Percentiles rank a stretch among this genome's conserved stretches.
These are phyloP conservation scores for Saxispiralis lemnorum DNA, from an alignment of 495 filamentous ascomycete species.

Conservation along the genomic window DNA sequence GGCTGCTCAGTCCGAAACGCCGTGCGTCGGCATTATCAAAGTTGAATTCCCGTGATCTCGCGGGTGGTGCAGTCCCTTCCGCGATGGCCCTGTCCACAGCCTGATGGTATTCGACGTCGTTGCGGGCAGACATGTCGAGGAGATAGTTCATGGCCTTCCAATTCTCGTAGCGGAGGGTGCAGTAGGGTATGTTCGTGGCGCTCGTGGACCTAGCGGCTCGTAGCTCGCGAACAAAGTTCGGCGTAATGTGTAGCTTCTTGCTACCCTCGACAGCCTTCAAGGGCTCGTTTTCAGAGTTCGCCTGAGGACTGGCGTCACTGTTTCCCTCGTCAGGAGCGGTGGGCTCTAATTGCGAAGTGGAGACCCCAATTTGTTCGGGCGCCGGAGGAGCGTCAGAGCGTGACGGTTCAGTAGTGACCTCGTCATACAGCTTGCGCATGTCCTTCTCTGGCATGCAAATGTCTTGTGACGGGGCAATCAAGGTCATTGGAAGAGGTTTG, in stretches of 20 bases:
- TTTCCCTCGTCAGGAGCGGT: too few relatives aligned
- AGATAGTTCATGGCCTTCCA: slow-evolving; percentile 21
- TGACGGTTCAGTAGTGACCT: slow-evolving; percentile 20
- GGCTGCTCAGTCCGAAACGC: slow-evolving; percentile 7
- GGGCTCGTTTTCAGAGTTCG: too few relatives aligned
- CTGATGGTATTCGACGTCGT: slow-evolving; percentile 3
- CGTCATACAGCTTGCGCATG: slow-evolving; percentile 19
- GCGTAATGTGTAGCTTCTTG: too few relatives aligned
- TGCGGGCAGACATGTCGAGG: slow-evolving; percentile 11
- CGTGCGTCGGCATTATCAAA: neutral
- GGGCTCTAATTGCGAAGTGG: too few relatives aligned
- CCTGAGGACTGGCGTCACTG: too few relatives aligned
- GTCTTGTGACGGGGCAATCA: neutral
- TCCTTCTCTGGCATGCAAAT: slow-evolving; percentile 7
- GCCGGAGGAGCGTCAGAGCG: neutral
- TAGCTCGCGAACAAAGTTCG: too few relatives aligned
- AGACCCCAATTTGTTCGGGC: neutral
- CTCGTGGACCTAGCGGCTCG: too few relatives aligned
- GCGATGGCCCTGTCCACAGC: slow-evolving; percentile 14
- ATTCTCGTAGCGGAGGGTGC: slow-evolving; percentile 19
- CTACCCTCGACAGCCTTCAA: too few relatives aligned
- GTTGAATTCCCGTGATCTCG: neutral
- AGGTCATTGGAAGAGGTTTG: slow-evolving; percentile 9
- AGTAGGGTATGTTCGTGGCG: slow-evolving; percentile 13
- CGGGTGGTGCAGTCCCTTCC: slow-evolving; percentile 3